These are phyloP conservation scores for Petunia hybrid DNA, from an alignment of 305 asterid genomes.

Conservation along the genomic window DNA sequence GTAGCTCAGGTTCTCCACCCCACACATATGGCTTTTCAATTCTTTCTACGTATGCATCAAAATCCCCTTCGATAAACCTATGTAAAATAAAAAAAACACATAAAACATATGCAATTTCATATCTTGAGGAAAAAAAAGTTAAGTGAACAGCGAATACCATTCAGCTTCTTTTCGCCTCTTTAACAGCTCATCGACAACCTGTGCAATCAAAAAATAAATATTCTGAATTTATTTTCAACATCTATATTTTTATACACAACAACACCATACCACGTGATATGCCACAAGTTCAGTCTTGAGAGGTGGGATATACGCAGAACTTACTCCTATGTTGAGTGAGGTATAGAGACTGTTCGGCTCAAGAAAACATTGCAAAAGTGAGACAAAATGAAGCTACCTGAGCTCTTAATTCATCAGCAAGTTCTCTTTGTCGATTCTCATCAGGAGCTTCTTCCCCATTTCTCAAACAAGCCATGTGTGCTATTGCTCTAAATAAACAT, in stretches of 20 bases:
- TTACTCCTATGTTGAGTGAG: background rate
- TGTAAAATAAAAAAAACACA: background rate
- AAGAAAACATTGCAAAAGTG: background rate
- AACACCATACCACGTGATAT: no score
- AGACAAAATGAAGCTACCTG: slow-evolving; percentile 47
- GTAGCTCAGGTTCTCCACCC: slow-evolving; percentile 95
- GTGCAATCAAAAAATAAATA: slow-evolving; percentile 9
- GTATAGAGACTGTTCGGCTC: background rate
- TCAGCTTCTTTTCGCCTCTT: slow-evolving; percentile 81
- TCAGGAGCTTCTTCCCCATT: slow-evolving; percentile 74
- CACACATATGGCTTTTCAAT: slow-evolving; percentile 76
- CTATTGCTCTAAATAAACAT: slow-evolving; percentile 84
- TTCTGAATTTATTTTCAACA: background rate
- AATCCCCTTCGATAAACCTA: slow-evolving; percentile 86
- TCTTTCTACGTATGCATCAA: slow-evolving; percentile 72
- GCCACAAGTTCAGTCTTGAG: no score
- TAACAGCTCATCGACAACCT: slow-evolving; percentile 88
- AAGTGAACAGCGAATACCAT: slow-evolving; percentile 46
- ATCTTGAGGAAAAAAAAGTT: background rate
- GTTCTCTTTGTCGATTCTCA: slow-evolving; percentile 73
- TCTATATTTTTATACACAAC: background rate
- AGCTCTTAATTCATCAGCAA: slow-evolving; percentile 94
- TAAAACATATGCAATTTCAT: slow-evolving; percentile 5
- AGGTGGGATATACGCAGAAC: no score
- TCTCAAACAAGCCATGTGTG: slow-evolving; percentile 77